phyloP scores from a whole-genome alignment of 805 yeast species.

The Debaryomyces castellii region DNA sequence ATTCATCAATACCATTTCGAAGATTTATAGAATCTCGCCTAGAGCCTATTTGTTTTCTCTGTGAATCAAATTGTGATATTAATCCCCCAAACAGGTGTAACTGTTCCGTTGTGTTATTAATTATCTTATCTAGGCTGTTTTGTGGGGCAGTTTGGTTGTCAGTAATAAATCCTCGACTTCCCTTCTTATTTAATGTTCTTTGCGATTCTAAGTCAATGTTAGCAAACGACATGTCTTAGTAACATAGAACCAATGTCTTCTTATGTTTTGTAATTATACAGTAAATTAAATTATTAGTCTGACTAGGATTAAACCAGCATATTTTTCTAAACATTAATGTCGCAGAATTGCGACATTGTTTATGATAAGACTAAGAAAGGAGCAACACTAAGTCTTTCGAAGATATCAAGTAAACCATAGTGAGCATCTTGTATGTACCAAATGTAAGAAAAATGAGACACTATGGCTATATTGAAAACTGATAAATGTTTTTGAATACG shows the following conservation, averaged over 20 bases:
- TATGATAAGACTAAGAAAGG: too few relatives aligned
- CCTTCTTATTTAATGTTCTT: conserved; percentile 14
- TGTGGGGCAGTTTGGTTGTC: conserved; percentile 5
- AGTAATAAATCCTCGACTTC: not conserved
- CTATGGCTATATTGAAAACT: too few relatives aligned
- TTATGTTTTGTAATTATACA: not conserved
- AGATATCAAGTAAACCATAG: too few relatives aligned
- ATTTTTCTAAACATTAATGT: too few relatives aligned
- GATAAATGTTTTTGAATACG: too few relatives aligned
- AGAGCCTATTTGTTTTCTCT: conserved; percentile 52
- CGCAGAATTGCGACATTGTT: too few relatives aligned
- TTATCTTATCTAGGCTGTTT: conserved; percentile 33
- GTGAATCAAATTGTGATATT: conserved; percentile 50
- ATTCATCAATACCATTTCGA: conserved; percentile 34
- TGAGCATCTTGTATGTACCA: too few relatives aligned
- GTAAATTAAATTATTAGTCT: too few relatives aligned
- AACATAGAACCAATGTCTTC: not conserved
- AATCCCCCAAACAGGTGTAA: conserved; percentile 47
- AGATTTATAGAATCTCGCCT: conserved; percentile 43
- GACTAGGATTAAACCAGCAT: conserved; percentile 1
- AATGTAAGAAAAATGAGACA: too few relatives aligned
- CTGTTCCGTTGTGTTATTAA: conserved; percentile 36
- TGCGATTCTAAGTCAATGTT: conserved; percentile 53
- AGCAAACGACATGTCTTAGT: conserved; percentile 50
- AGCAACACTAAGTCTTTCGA: too few relatives aligned